phyloP scores from a whole-genome alignment of 78 protist genomes.

The Diacronema lutheri region DNA sequence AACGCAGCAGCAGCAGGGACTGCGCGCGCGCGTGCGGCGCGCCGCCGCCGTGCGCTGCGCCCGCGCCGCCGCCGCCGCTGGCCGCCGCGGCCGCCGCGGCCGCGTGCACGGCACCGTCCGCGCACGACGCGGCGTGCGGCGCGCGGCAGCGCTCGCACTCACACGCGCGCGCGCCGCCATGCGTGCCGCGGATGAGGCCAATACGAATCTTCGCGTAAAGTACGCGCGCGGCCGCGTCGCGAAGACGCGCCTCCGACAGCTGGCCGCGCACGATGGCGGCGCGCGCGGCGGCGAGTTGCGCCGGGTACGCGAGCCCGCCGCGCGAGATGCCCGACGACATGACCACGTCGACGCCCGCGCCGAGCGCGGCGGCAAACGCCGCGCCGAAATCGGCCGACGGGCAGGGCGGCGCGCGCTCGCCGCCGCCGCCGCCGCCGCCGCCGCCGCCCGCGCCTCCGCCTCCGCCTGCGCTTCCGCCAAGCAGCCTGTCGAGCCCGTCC shows the following conservation, averaged over 20 bases:
- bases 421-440: no score
- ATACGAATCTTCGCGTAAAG: background rate
- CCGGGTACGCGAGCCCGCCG: background rate
- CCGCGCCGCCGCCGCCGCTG: no score
- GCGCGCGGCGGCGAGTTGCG: background rate
- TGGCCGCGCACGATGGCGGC: background rate
- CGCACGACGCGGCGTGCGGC: no score
- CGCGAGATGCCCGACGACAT: background rate
- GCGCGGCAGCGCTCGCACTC: no score
- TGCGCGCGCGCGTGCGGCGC: background rate
- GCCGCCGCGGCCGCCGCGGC: no score
- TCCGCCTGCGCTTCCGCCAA: no score
- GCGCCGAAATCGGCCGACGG: background rate
- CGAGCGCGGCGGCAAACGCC: background rate
- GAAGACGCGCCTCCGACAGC: background rate
- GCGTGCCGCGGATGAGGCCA: no score
- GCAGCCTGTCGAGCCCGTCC: background rate
- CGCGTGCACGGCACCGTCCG: no score
- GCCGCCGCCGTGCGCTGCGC: no score
- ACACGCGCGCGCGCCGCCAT: no score
- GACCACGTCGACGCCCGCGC: conserved; percentile 12
- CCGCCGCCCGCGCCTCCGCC: no score
- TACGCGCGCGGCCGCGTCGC: conserved; percentile 6
- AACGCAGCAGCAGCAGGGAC: background rate
- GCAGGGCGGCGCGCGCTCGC: no score